Conservation (phyloP, 2,329 filamentous ascomycete genomes). For the Stachybotrys chartarum region DNA sequence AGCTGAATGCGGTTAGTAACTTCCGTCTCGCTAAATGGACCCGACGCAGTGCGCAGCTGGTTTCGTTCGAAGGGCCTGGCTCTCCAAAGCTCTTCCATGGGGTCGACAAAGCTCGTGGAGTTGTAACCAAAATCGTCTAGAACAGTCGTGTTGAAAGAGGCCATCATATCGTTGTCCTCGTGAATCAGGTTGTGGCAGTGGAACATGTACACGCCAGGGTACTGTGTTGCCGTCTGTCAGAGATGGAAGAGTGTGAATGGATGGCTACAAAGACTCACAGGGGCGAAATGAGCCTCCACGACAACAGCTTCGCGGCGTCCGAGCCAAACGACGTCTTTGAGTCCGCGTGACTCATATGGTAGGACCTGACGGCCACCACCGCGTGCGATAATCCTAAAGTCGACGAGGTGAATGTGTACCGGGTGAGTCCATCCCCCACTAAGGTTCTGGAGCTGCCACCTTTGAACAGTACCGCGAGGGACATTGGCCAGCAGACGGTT, state of each 20-base stretch:
- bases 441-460: conserved; percentile 43
- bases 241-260: not conserved
- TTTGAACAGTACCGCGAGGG: conserved; percentile 36
- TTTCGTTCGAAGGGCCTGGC: conserved; percentile 1
- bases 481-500: conserved; percentile 42
- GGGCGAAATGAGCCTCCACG: conserved; percentile 40
- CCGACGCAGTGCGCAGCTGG: not conserved
- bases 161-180: conserved; percentile 40
- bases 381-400: conserved; percentile 37
- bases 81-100: conserved; percentile 6
- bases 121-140: conserved; percentile 30
- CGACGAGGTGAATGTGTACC: conserved; percentile 51
- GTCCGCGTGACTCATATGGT: conserved; percentile 45
- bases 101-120: conserved; percentile 3
- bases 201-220: conserved; percentile 45
- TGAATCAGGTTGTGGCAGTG: conserved; percentile 40
- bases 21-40: not conserved
- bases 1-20: not conserved
- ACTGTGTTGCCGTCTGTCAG: conserved; percentile 10
- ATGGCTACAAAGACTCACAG: conserved; percentile 6
- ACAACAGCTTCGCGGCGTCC: conserved; percentile 40
- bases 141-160: conserved; percentile 33
- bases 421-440: conserved; percentile 45
- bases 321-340: conserved; percentile 53
- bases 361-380: conserved; percentile 28